Conservation (phyloP, 441 rosid species). For the Corymbia citriodora region DNA sequence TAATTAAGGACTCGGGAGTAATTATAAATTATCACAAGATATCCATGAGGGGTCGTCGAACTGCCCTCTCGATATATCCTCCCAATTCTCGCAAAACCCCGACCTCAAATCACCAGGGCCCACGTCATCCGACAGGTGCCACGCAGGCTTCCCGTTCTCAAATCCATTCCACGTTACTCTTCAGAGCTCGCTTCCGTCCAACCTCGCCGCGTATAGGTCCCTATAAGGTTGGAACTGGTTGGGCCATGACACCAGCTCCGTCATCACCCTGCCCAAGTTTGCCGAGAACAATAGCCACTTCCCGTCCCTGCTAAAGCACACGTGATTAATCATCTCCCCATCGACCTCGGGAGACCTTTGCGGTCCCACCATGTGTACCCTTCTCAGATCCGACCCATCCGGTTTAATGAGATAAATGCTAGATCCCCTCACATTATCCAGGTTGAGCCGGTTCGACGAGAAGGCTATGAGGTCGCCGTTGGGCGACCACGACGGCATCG, state of each 20-base stretch:
- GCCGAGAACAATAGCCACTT: conserved; percentile 68
- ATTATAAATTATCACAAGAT: conserved; percentile 30
- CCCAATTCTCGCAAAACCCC: conserved; percentile 21
- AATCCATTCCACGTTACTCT: conserved; percentile 83
- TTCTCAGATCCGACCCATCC: conserved; percentile 58
- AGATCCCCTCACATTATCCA: conserved; percentile 21
- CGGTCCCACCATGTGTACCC: conserved; percentile 47
- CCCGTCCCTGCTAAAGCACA: conserved; percentile 58
- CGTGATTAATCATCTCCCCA: conserved; percentile 73
- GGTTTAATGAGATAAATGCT: conserved; percentile 61
- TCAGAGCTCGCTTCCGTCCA: conserved; percentile 58
- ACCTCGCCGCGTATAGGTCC: conserved; percentile 42
- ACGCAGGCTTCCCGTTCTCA: conserved; percentile 81
- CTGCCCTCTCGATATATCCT: conserved; percentile 38
- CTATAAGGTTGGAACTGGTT: conserved; percentile 90
- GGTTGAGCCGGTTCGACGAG: conserved; percentile 71
- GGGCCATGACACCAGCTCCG: conserved; percentile 74
- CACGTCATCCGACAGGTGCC: conserved; percentile 31
- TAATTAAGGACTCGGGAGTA: not conserved
- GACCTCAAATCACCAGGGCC: conserved; percentile 16
- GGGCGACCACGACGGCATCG: conserved; percentile 90
- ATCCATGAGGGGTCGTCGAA: conserved; percentile 68
- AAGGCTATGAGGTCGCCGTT: conserved; percentile 79
- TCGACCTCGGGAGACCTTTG: conserved; percentile 47
- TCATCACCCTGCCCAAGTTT: conserved; percentile 52